Evolutionary conservation across 176 grass and related monocot genomes (phyloP).

Genomic region (sorghum (Sorghum bicolor)): DNA sequence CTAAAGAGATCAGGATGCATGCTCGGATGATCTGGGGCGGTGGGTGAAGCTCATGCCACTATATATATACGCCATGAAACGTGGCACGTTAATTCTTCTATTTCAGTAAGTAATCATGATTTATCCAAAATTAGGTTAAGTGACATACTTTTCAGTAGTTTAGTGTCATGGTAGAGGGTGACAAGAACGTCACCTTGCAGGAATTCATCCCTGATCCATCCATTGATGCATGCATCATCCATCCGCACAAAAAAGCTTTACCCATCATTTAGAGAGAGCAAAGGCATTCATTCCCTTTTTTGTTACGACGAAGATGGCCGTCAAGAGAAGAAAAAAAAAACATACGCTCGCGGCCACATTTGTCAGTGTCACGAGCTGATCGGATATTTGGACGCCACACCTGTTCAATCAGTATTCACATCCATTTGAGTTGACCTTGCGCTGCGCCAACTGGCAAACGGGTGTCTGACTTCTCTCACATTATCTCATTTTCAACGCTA

Average conservation of each 20-base stretch:
- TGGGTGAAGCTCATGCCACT: background rate
- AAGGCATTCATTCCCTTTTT: background rate
- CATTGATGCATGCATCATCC: too few relatives aligned
- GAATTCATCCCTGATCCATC: background rate
- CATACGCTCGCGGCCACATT: background rate
- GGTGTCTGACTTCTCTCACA: constrained; percentile 21
- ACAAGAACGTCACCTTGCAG: background rate
- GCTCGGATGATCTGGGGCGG: background rate
- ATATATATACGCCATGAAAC: background rate
- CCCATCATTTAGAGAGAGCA: background rate
- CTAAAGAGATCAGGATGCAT: background rate
- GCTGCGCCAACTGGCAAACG: background rate
- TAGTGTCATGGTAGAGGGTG: constrained; percentile 19
- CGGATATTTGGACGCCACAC: constrained; percentile 14
- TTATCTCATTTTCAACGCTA: constrained; percentile 5
- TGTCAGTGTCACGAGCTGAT: background rate
- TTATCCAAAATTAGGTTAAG: constrained; percentile 25
- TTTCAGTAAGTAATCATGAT: background rate
- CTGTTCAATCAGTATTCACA: constrained; percentile 23
- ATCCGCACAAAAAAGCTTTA: background rate
- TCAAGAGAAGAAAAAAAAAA: background rate
- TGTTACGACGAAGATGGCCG: background rate
- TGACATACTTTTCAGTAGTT: background rate
- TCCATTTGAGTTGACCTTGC: constrained; percentile 29
- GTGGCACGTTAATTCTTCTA: background rate